Evolutionary conservation across 169 alveolate genomes (phyloP), one percentile per base, ranked within the genome.

Genomic region (Plasmodium adleri): DNA sequence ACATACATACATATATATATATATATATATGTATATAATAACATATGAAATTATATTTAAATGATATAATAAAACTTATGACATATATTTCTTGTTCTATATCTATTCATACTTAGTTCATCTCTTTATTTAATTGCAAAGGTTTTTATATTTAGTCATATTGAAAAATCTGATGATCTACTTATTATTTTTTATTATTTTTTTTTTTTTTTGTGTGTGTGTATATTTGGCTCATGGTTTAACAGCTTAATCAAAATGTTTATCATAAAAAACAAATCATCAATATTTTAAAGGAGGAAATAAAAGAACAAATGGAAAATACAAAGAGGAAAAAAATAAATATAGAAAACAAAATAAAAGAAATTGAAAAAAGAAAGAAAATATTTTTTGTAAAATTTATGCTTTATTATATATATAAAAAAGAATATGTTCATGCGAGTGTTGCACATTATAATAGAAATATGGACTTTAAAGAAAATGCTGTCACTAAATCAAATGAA

Each of bases 181-280:
- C 26, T 60, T 60, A 7, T 39, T 5, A 0, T 60, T 6, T 60
- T 60, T 60, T 20, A 1, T 60, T 17, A 1, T 71, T 8, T 54
- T 26, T n/a, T 26, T 72, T 26, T n/a, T 15, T 60, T 1, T 10
- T 60, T 60, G 39, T 26, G n/a, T 8, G 70, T 22, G n/a, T 26
- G 45, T 22, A 1, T 7, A 12, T 15, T 74, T 63, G 1, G 6
- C 5, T 3, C 20, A 2, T 13, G 4, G 6, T 10, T 22, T 43
- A 43, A 20, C 56, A 78, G 89, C 47, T 78, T n/a, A 78, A 58
- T 12, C 89, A 78, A 26, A 78, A 52, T 58, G 89, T 78, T n/a
- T 78, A 78, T 17, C 89, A 78, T 72, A 78, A 78, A 58, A 78
- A 78, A 68, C 89, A 78, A 45, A 78, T 78, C 12, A 71, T 78